Evolutionary conservation across 108 stramenopile genomes (phyloP), one percentile per base, ranked within the genome.

Genomic region (Nannochloropsis salina): DNA sequence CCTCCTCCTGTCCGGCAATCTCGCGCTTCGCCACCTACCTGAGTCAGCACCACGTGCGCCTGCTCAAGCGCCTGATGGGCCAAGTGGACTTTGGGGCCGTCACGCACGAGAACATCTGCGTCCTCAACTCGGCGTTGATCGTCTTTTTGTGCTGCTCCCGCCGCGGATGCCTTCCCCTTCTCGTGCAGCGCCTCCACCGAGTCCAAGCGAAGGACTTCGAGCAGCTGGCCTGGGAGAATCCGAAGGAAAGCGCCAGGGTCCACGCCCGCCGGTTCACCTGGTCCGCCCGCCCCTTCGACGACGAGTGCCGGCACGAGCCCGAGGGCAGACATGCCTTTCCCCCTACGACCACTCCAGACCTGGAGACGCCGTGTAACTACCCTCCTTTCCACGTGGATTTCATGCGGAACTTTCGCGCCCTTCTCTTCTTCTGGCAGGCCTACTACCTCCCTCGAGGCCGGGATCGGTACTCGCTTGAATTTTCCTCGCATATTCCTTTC

Each of bases 31-130:
- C 89, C 15, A 92, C 93, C 92, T 94, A 93, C 84, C 51, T 94
- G 42, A 86, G 87, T 11, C 84, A 84, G 41, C 93, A 94, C 86
- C 91, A 93, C 83, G 84, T 92, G 12, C 44, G 92, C 40, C 84
- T 95, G 21, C 80, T 95, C 43, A 92, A 94, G 31, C 93, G 94
- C 82, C 90, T 96, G 85, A 87, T 95, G 86, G 83, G 91, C 41
- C 93, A 93, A 42, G 94, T 96, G 42, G 90, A 92, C 82, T 61
- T 95, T 42, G 90, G 81, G 42, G 93, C 93, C 84, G 93, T 96
- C 85, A 94, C 94, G 87, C 95, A 96, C 89, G 94, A 96, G 86
- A 96, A 95, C 90, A 96, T 96, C 81, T 96, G 95, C 88, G 94
- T 94, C 83, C 89, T 96, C 42, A 95, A 95, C 87, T 95, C 95